Percentiles rank a stretch among this genome's conserved stretches.
These are phyloP conservation scores for Trapa bicornis DNA, from an alignment of 345 rosid species.

Conservation along the genomic window DNA sequence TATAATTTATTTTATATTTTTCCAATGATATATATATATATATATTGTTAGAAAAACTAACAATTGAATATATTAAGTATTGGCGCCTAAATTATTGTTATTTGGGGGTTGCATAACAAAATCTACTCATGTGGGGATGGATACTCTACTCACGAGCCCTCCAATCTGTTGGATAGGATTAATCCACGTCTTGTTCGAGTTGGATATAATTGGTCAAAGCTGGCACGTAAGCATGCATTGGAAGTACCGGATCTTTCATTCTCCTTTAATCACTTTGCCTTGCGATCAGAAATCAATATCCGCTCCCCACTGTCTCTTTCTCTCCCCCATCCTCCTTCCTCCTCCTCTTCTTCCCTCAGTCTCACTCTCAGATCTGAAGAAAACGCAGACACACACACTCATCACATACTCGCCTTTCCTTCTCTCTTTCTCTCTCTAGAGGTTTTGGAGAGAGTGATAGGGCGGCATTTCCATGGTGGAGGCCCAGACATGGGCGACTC, in stretches of 20 bases:
- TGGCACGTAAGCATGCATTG: neutral
- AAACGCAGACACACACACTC: conserved; percentile 1
- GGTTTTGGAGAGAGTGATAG: conserved; percentile 15
- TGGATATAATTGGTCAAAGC: neutral
- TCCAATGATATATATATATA: too few relatives aligned
- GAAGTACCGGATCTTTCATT: neutral
- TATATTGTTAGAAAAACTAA: too few relatives aligned
- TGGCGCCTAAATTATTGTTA: too few relatives aligned
- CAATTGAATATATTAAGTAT: too few relatives aligned
- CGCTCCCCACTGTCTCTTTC: neutral
- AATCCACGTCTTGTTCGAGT: too few relatives aligned
- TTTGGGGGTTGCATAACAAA: too few relatives aligned
- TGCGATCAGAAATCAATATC: neutral
- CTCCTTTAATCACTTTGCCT: neutral
- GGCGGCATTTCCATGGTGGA: conserved; percentile 51
- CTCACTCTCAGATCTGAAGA: conserved; percentile 29
- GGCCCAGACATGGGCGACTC: conserved; percentile 97
- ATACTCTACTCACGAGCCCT: too few relatives aligned
- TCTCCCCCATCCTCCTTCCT: neutral
- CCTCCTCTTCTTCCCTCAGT: neutral
- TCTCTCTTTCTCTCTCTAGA: conserved; percentile 8
- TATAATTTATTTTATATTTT: too few relatives aligned
- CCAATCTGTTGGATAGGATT: too few relatives aligned
- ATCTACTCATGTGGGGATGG: too few relatives aligned
- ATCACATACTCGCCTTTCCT: neutral